These are phyloP conservation scores for Phytophthora cajani DNA, from an alignment of 352 stramenopile genomes.

Conservation along the genomic window DNA sequence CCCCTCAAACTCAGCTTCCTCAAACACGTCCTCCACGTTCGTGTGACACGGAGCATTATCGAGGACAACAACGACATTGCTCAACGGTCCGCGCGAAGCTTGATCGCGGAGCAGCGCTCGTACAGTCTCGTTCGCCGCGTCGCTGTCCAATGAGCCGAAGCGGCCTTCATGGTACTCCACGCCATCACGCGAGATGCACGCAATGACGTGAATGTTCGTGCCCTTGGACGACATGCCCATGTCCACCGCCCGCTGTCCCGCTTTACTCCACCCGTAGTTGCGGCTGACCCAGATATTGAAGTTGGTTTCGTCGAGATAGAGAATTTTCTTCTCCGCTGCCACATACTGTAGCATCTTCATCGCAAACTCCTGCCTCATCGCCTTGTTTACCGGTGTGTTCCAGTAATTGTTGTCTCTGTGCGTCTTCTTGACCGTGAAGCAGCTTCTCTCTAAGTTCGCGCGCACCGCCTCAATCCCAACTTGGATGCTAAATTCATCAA, in stretches of 20 bases:
- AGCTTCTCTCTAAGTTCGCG: background rate
- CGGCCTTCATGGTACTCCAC: background rate
- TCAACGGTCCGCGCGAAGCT: background rate
- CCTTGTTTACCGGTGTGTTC: background rate
- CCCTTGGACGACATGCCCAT: background rate
- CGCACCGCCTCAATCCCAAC: background rate
- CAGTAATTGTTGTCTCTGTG: background rate
- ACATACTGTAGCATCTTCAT: background rate
- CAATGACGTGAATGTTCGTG: background rate
- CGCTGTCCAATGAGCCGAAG: background rate
- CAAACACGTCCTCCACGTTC: background rate
- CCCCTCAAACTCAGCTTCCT: background rate
- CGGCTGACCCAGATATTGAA: too few relatives aligned
- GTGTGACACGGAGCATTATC: conserved; percentile 4
- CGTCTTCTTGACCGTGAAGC: background rate
- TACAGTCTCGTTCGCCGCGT: background rate
- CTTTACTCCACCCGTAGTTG: too few relatives aligned
- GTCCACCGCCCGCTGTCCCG: background rate
- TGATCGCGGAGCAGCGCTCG: background rate
- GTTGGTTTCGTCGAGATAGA: too few relatives aligned
- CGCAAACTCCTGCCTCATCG: background rate
- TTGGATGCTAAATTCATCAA: background rate
- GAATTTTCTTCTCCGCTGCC: too few relatives aligned
- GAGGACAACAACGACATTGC: background rate
- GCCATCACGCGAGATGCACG: background rate